A percentile compares a stretch with the other conserved stretches of the same genome.
phyloP scores from a whole-genome alignment of 73 alveolate genomes.

The Tetrahymena thermophila region DNA sequence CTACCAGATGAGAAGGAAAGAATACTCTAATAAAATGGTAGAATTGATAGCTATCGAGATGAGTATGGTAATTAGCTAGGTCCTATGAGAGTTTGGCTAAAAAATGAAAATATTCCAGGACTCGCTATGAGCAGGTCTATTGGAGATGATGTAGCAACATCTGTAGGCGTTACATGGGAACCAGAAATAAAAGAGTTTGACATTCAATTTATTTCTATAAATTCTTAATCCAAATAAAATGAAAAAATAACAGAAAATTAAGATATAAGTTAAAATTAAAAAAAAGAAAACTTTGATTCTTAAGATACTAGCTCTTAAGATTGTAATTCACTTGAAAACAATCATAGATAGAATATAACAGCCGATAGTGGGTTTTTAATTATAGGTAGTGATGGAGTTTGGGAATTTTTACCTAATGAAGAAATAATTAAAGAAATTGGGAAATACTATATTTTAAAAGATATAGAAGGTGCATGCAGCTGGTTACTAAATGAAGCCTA shows the following conservation, averaged over 20 bases:
- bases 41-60: conserved; percentile 69
- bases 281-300: too few relatives aligned
- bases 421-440: conserved; percentile 41
- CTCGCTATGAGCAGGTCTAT: conserved; percentile 94
- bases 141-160: conserved; percentile 82
- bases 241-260: neutral
- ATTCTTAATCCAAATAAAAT: neutral
- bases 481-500: conserved; percentile 28
- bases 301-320: too few relatives aligned
- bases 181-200: conserved; percentile 68
- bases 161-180: conserved; percentile 82
- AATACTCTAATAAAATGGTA: conserved; percentile 72
- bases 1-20: conserved; percentile 72
- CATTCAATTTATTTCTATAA: neutral
- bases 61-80: conserved; percentile 58
- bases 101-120: conserved; percentile 86
- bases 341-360: conserved; percentile 6
- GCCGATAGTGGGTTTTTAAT: conserved; percentile 54
- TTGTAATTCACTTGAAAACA: neutral
- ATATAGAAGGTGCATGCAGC: conserved; percentile 41
- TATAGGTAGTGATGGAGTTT: conserved; percentile 72
- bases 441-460: conserved; percentile 4
- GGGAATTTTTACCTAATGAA: conserved; percentile 72
- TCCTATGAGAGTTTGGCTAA: conserved; percentile 93
- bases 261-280: neutral